Percentiles rank a stretch among this genome's conserved stretches.
Evolutionary conservation across 2,329 filamentous ascomycete species (phyloP).

Genomic region (Albifimbria verrucaria): DNA sequence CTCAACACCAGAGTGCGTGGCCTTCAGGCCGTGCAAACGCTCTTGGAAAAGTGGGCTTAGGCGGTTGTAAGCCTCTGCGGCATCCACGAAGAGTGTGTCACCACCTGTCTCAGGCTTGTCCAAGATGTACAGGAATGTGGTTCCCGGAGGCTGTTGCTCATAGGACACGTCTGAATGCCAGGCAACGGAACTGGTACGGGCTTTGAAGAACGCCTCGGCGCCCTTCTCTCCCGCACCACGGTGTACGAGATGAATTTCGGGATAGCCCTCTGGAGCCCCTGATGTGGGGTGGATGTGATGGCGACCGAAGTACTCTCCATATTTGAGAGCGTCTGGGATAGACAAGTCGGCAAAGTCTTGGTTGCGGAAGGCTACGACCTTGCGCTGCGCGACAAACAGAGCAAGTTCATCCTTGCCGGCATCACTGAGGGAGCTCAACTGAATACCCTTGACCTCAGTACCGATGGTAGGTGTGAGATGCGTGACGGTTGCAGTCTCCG

Average conservation of each 20-base stretch:
- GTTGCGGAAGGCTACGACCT: conserved; percentile 74
- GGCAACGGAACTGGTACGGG: conserved; percentile 74
- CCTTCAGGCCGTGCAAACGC: conserved; percentile 75
- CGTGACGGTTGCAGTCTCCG: conserved; percentile 44
- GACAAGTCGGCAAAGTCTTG: conserved; percentile 71
- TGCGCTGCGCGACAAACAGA: conserved; percentile 70
- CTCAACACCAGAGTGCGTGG: conserved; percentile 78
- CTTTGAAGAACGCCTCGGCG: conserved; percentile 58
- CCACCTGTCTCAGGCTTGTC: conserved; percentile 77
- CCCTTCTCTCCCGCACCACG: conserved; percentile 52
- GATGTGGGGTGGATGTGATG: conserved; percentile 81
- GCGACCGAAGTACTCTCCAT: conserved; percentile 73
- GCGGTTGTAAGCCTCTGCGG: conserved; percentile 75
- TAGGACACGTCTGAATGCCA: conserved; percentile 92
- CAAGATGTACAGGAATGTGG: conserved; percentile 85
- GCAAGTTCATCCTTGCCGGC: conserved; percentile 76
- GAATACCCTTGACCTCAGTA: conserved; percentile 67
- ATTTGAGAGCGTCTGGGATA: conserved; percentile 66
- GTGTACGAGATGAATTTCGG: conserved; percentile 77
- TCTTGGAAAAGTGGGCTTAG: conserved; percentile 77
- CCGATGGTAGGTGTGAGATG: conserved; percentile 73
- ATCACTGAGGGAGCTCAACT: conserved; percentile 64
- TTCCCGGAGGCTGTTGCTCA: conserved; percentile 83
- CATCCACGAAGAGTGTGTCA: conserved; percentile 80
- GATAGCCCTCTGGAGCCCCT: conserved; percentile 69